Evolutionary conservation across 2,329 filamentous ascomycete species (phyloP), one percentile per base, ranked within the genome.

Genomic region (Phoma sp.): DNA sequence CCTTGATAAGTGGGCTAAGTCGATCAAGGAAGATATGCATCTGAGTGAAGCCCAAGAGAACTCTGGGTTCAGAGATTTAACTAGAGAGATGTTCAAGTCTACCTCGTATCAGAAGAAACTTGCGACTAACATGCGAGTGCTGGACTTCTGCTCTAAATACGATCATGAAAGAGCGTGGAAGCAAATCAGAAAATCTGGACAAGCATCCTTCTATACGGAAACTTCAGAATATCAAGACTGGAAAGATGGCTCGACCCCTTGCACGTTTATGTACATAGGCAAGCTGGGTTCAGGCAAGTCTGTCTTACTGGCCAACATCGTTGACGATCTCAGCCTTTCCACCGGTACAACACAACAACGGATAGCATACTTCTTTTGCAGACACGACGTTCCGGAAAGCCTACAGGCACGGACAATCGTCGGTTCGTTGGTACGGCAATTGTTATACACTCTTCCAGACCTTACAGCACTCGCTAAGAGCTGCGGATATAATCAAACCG

Each of bases 221-320:
- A 47, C 2, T 7, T 7, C 32, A 6, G 56, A 65, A 34, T 76
- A 75, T 42, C 34, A 57, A 33, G 36, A 61, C 5, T 75, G 71
- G 74, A 76, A 59, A 60, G 33, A 47, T 9, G n/a, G 33, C 21
- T 20, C 43, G 15, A 17, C 48, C 20, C 59, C 71, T 25, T 58
- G 43, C 32, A 76, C 76, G 0, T 51, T 81, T 0, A 1, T 79
- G 0, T 74, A 64, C 25, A 68, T 46, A 9, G 78, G 78, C 4
- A 79, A 76, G 37, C 62, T 81, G 1, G 78, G 79, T 1, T 76
- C 73, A 0, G 78, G 79, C 0, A 81, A 81, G 50, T 79, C 79
- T 0, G 77, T 81, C 1, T 42, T 77, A 7, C 39, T 80, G 4
- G 78, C 79, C 1, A 81, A 80, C 43, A 71, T 81, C 0, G 67